Evolutionary conservation across 2,329 filamentous ascomycete genomes (phyloP).

Genomic region (Proliferodiscus dingleyae): DNA sequence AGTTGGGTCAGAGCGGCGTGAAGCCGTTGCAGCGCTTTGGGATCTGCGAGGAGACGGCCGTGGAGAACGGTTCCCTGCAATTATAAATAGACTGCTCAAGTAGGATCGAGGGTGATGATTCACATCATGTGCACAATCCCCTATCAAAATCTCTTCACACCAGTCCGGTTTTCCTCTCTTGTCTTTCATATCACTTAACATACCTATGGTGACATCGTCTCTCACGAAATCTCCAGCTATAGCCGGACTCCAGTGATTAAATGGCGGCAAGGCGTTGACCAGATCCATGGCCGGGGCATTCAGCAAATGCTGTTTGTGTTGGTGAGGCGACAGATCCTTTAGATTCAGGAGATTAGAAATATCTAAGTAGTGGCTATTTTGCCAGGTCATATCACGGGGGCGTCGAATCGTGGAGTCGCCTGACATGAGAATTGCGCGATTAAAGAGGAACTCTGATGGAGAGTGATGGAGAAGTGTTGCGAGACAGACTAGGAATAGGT

Average conservation of each 20-base stretch:
- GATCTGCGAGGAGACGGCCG: conserved; percentile 12
- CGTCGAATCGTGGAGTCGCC: conserved; percentile 17
- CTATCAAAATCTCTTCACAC: conserved; percentile 14
- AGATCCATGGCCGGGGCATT: conserved; percentile 6
- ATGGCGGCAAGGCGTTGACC: conserved; percentile 7
- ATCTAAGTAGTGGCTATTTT: conserved; percentile 6
- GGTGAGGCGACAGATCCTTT: not conserved
- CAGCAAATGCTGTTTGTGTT: conserved; percentile 1
- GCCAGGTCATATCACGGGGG: conserved; percentile 10
- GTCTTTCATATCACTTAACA: conserved; percentile 1
- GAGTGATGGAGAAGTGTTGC: conserved; percentile 9
- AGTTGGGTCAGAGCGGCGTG: conserved; percentile 1
- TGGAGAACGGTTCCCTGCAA: conserved; percentile 14
- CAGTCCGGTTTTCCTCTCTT: conserved; percentile 12
- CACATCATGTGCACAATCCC: conserved; percentile 18
- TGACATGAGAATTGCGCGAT: conserved; percentile 16
- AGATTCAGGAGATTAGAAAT: conserved; percentile 4
- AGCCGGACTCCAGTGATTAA: conserved; percentile 15
- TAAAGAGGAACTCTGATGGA: conserved; percentile 9
- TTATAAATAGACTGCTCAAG: not conserved
- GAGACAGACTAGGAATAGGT: conserved; percentile 16
- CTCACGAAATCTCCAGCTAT: conserved; percentile 11
- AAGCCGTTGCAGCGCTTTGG: conserved; percentile 7
- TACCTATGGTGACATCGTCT: conserved; percentile 9
- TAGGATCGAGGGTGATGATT: not conserved